These are phyloP conservation scores for Nectriaceae sp. DNA, from an alignment of 2,329 filamentous ascomycete species.

Conservation along the genomic window DNA sequence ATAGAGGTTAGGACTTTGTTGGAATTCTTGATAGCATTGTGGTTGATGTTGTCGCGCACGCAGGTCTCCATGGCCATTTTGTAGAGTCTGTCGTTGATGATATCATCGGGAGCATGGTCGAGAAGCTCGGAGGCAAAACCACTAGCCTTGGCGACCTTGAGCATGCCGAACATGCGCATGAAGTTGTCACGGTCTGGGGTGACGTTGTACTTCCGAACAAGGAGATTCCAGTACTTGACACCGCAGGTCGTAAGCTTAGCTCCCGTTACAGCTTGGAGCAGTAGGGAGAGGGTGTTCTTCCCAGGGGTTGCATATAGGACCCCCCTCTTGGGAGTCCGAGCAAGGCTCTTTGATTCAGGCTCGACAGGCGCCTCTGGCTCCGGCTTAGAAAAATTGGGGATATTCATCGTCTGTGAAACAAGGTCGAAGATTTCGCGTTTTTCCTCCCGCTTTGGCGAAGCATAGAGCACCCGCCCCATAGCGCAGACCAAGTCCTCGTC, in stretches of 20 bases:
- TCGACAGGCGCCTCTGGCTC: conserved; percentile 9
- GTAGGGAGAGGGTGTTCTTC: conserved; percentile 65
- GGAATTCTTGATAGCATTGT: conserved; percentile 66
- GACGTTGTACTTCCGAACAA: conserved; percentile 64
- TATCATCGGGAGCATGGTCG: conserved; percentile 48
- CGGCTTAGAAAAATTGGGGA: conserved; percentile 56
- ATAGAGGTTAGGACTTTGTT: conserved; percentile 67
- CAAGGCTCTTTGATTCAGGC: conserved; percentile 6
- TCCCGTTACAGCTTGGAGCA: conserved; percentile 65
- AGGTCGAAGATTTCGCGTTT: conserved; percentile 73
- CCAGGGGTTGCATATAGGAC: conserved; percentile 45
- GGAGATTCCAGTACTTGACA: conserved; percentile 75
- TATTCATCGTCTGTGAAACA: conserved; percentile 78
- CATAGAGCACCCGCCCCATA: conserved; percentile 78
- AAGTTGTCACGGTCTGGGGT: conserved; percentile 73
- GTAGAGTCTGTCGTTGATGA: conserved; percentile 58
- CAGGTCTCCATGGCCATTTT: conserved; percentile 75
- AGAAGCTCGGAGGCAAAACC: conserved; percentile 62
- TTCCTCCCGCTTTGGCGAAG: conserved; percentile 60
- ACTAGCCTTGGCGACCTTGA: conserved; percentile 68
- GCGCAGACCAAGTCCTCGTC: conserved; percentile 79
- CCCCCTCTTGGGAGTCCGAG: not conserved
- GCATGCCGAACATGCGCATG: conserved; percentile 65
- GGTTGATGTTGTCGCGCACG: conserved; percentile 74
- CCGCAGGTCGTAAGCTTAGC: conserved; percentile 63